Base-by-base conservation (phyloP, 441 rosid genomes). In the Croton setiger region DNA sequence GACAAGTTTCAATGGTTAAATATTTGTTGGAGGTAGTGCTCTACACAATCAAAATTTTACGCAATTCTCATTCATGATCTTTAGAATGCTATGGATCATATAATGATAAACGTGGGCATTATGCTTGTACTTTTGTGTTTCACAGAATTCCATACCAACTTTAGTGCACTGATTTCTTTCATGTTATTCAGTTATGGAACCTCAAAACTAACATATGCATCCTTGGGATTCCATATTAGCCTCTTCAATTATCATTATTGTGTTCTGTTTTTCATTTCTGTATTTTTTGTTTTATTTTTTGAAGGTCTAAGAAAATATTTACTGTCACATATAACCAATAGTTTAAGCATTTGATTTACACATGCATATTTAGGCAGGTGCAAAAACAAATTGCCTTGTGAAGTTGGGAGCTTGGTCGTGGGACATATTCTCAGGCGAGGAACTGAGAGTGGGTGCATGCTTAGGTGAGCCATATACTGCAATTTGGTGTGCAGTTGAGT, bases 371-470 rank as follows among this genome's bases (percentile, higher is more conserved):
- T 55, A 80, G 83, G 83, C 70, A 18, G 83, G 74, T 23, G 78
- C 72, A 48, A 76, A 64, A 72, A 74, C 70, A 43, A 74, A 63
- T 57, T 47, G 43, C 45, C 63, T 27, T 35, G 72, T 64, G 6
- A 76, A 74, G 78, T 73, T 80, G 14, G 80, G 76, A 60, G 83
- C 83, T 54, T 76, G 83, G 83, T 76, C 83, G 35, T 71, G 80
- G 80, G 80, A 76, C 56, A 45, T 76, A 63, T 68, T 76, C 78
- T 80, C 83, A 41, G 74, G 78, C 5, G 83, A 80, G 66, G 78
- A 76, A 71, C 64, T 80, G 43, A 68, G 80, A 49, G 76, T 80
- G 2, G 83, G 80, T 39, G 76, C 83, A 0, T 80, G 78, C 77
- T 70, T 80, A 71, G 80, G 83, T 3, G 78, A 80, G 74, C 80